Conservation (phyloP, 257 asterid species). For the Ilex aquifolium region DNA sequence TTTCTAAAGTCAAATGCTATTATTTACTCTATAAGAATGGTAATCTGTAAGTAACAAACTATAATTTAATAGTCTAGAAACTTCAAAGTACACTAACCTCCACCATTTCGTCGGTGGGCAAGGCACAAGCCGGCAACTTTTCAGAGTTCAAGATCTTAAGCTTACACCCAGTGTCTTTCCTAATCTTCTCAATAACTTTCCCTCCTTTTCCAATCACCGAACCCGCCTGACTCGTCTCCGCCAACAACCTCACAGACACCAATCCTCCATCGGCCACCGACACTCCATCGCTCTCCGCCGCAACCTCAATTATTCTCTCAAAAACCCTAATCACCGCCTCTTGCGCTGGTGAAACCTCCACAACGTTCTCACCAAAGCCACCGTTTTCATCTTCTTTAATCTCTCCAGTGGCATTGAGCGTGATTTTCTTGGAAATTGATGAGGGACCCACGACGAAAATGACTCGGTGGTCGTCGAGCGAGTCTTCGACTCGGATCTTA, state of each 20-base stretch:
- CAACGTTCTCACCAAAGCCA: slow-evolving; percentile 11
- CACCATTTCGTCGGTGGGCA: slow-evolving; percentile 48
- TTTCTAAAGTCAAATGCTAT: too few species aligned
- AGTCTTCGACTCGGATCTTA: slow-evolving; percentile 47
- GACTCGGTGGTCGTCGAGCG: slow-evolving; percentile 41
- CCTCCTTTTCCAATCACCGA: slow-evolving; percentile 77
- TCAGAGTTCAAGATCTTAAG: slow-evolving; percentile 50
- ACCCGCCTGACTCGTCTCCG: slow-evolving; percentile 50
- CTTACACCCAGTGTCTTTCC: slow-evolving; percentile 61
- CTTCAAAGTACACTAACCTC: slow-evolving; percentile 40
- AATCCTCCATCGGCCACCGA: slow-evolving; percentile 33
- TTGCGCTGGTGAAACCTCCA: slow-evolving; percentile 69
- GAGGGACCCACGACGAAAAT: slow-evolving; percentile 47
- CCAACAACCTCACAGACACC: slow-evolving; percentile 60
- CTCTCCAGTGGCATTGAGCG: slow-evolving; percentile 10
- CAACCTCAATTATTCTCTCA: slow-evolving; percentile 68
- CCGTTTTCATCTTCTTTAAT: slow-evolving; percentile 6
- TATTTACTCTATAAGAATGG: too few species aligned
- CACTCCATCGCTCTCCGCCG: slow-evolving; percentile 46
- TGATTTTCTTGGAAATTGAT: slow-evolving; percentile 17
- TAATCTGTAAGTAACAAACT: too few species aligned
- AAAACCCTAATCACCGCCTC: slow-evolving; percentile 65
- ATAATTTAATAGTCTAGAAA: background rate
- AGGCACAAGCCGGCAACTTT: slow-evolving; percentile 21
- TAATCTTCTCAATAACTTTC: slow-evolving; percentile 55